Evolutionary conservation across 1,284 basidiomycete genomes (phyloP).

Genomic region (Melampsora allii-populina): DNA sequence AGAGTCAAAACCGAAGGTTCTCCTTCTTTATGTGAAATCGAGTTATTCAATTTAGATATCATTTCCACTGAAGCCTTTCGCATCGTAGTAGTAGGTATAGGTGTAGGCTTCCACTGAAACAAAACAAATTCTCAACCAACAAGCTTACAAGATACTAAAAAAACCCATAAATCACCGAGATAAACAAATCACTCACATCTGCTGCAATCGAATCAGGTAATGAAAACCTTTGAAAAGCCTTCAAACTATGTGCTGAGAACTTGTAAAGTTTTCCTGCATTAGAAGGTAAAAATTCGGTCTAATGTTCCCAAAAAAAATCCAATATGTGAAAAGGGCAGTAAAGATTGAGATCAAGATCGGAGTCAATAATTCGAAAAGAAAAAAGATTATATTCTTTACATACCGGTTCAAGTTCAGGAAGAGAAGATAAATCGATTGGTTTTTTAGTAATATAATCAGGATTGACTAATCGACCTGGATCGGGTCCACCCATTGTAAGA

Average conservation of each 20-base stretch:
- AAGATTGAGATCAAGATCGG: too few species aligned
- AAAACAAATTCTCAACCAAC: background rate
- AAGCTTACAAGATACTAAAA: background rate
- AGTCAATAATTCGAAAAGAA: too few species aligned
- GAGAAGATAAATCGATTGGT: constrained; percentile 12
- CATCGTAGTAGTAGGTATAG: constrained; percentile 24
- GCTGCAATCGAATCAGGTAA: constrained; percentile 25
- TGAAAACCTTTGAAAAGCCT: constrained; percentile 15
- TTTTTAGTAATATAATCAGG: constrained; percentile 12
- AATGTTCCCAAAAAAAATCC: background rate
- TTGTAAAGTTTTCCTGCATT: constrained; percentile 20
- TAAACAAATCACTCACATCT: constrained; percentile 7
- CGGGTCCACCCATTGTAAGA: constrained; percentile 1
- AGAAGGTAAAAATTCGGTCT: constrained; percentile 1
- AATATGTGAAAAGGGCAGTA: background rate
- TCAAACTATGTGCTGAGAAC: constrained; percentile 1
- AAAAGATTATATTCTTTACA: background rate
- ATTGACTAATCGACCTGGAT: constrained; percentile 32
- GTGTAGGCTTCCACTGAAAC: constrained; percentile 26
- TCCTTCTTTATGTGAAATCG: background rate
- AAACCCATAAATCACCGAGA: background rate
- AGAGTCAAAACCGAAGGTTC: constrained; percentile 26
- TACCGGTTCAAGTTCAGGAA: constrained; percentile 19
- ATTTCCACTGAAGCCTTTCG: constrained; percentile 27
- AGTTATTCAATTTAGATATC: background rate